Conservation (phyloP, 441 rosid species). For the Hura crepitans region DNA sequence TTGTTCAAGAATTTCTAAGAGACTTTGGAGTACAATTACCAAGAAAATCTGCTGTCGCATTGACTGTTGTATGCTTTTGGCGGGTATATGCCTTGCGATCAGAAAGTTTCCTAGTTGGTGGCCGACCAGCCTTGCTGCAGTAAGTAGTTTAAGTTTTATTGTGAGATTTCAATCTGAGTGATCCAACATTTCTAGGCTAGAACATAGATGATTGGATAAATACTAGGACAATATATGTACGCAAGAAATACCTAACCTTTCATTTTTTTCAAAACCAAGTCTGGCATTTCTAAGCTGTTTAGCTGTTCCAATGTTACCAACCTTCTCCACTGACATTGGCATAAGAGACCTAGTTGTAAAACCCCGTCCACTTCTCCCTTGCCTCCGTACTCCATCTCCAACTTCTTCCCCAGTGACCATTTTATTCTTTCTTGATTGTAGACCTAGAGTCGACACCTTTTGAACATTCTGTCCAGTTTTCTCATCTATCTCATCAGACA, state of each 20-base stretch:
- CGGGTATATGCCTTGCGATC: conserved; percentile 88
- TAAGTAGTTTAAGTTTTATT: conserved; percentile 31
- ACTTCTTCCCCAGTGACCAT: conserved; percentile 56
- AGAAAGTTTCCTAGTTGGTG: conserved; percentile 91
- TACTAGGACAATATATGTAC: conserved; percentile 14
- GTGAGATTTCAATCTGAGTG: conserved; percentile 29
- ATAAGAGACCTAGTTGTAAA: conserved; percentile 52
- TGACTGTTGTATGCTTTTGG: conserved; percentile 61
- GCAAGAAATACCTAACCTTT: conserved; percentile 53
- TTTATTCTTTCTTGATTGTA: conserved; percentile 79
- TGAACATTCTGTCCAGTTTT: conserved; percentile 61
- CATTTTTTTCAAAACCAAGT: conserved; percentile 72
- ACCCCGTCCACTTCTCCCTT: conserved; percentile 81
- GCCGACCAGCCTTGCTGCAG: conserved; percentile 82
- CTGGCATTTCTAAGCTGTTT: conserved; percentile 88
- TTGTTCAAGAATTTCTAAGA: conserved; percentile 18
- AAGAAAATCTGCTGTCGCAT: conserved; percentile 70
- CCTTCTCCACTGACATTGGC: conserved; percentile 62
- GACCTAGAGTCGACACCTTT: conserved; percentile 55
- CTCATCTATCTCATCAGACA: conserved; percentile 65
- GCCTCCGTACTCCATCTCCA: conserved; percentile 78
- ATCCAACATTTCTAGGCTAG: conserved; percentile 9
- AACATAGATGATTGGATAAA: conserved; percentile 17
- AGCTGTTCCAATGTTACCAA: conserved; percentile 67
- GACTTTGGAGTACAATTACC: conserved; percentile 51